Percentiles rank a stretch among this genome's conserved stretches.
phyloP scores from a whole-genome alignment of 345 rosid species.

The Gossypium longicalyx region DNA sequence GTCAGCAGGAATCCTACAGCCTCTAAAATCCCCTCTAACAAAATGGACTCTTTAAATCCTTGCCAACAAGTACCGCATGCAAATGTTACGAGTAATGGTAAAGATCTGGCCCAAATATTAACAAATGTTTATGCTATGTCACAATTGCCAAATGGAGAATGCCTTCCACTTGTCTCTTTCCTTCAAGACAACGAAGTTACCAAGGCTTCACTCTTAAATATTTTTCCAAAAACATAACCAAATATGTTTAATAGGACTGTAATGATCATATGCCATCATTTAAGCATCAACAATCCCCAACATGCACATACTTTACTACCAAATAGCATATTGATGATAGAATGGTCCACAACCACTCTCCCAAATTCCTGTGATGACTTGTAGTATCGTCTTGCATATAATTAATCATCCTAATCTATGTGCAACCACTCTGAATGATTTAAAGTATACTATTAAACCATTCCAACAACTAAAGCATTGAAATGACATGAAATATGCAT shows the following conservation, averaged over 20 bases:
- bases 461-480: background rate
- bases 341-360: background rate
- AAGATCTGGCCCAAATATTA: background rate
- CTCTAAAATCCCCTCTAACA: background rate
- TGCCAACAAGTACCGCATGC: background rate
- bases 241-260: background rate
- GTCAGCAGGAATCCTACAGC: background rate
- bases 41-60: background rate
- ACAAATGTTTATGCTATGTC: background rate
- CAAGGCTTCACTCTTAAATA: background rate
- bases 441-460: background rate
- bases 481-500: background rate
- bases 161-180: background rate
- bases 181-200: background rate
- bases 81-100: background rate
- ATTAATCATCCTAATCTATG: background rate
- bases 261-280: constrained; percentile 5
- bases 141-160: background rate
- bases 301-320: background rate
- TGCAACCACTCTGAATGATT: constrained; percentile 3
- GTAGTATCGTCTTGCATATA: background rate
- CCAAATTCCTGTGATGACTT: constrained; percentile 2
- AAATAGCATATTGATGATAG: background rate
- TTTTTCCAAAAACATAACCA: background rate
- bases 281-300: constrained; percentile 3